Base-by-base conservation (phyloP, 345 rosid species). In the Bruguiera gymnorhiza region DNA sequence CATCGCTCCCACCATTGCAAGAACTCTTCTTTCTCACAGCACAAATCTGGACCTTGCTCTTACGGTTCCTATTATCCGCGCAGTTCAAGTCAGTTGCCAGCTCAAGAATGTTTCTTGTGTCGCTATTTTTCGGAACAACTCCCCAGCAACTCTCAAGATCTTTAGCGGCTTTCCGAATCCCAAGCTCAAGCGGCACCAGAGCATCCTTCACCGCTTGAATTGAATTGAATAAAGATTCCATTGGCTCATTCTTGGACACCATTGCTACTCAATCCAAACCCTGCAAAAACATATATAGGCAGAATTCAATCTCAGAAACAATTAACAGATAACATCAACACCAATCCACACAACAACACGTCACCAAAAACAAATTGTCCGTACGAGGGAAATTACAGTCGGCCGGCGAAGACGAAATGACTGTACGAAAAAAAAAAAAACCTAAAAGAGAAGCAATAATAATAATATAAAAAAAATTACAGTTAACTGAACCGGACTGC, bases 181-280 rank as follows among this genome's bases (percentile, higher is more conserved):
- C 96, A 0, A 77, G 74, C 72, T 92, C 97, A 30, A 86, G 72
- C 0, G 94, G 92, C 37, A 72, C 82, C 60, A 88, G 46, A n/a
- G 73, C 96, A 62, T 82, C 90, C 71, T 85, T 88, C 64, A 88
- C 87, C 61, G 82, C 85, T 79, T 89, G 90, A 80, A 91, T 81
- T 76, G 96, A 83, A 83, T 86, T 84, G 34, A 83, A 73, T 61
- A 89, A 64, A 36, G 83, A 74, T 68, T 89, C 92, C 46, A 87
- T 63, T 54, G 83, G 96, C 70, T 92, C 93, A 81, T 89, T 92
- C 63, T 69, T 70, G 39, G 90, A 83, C 79, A 85, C 86, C 96
- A 91, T 93, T 72, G 73, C 82, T 70, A 19, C 52, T 24, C 76
- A 68, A 62, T 34, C 37, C 37, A 8, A 34, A 8, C 37, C 37